A percentile compares a stretch with the other conserved stretches of the same genome.
These are phyloP conservation scores for Casaregolazyma suthepensis DNA, from an alignment of 1,139 yeast species.

Conservation along the genomic window DNA sequence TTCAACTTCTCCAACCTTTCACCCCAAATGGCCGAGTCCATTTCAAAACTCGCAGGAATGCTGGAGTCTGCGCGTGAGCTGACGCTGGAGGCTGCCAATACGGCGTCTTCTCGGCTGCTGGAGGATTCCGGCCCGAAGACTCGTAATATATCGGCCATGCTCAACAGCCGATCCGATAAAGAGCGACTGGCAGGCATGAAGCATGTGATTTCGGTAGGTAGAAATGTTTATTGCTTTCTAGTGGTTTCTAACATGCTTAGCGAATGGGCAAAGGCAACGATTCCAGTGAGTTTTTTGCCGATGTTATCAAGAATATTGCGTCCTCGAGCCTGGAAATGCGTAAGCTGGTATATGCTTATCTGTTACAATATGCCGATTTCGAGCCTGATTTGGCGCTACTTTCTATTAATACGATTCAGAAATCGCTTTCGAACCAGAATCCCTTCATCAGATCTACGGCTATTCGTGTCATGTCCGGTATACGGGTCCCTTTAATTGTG, in stretches of 20 bases:
- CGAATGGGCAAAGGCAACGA: constrained; percentile 60
- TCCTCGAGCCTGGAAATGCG: constrained; percentile 63
- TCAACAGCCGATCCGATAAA: constrained; percentile 64
- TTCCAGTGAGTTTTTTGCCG: constrained; percentile 65
- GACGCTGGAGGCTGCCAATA: constrained; percentile 75
- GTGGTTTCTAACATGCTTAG: constrained; percentile 7
- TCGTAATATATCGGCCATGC: constrained; percentile 56
- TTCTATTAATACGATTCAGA: constrained; percentile 88
- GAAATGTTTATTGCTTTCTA: neutral
- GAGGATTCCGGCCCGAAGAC: constrained; percentile 46
- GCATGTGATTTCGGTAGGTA: constrained; percentile 51
- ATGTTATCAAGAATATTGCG: constrained; percentile 83
- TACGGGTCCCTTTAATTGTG: constrained; percentile 69
- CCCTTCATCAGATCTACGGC: constrained; percentile 68
- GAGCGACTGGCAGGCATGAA: constrained; percentile 75
- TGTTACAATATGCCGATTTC: constrained; percentile 70
- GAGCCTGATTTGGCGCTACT: constrained; percentile 86
- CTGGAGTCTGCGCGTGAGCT: constrained; percentile 78
- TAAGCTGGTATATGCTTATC: constrained; percentile 70
- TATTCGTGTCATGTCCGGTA: constrained; percentile 72
- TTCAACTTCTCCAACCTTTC: neutral
- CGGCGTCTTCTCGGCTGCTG: constrained; percentile 57
- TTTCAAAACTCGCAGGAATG: constrained; percentile 47
- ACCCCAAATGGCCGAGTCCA: constrained; percentile 44
- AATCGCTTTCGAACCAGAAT: constrained; percentile 62